Conservation (phyloP, 2,329 filamentous ascomycete genomes). For the Esteya vermicola region DNA sequence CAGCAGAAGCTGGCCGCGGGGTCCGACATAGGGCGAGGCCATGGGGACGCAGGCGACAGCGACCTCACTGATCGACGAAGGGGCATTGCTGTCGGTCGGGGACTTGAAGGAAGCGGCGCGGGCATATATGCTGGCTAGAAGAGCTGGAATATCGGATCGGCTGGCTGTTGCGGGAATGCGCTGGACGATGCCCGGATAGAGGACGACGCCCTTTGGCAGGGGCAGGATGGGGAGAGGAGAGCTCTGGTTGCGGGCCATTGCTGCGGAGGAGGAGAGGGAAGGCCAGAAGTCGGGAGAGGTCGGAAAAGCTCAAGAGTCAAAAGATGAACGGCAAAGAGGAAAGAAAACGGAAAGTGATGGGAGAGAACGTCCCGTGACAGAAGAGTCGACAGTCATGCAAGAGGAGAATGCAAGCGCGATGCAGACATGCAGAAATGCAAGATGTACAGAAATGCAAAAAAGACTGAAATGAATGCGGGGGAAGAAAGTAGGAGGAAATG, state of each 20-base stretch:
- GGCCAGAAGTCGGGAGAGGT: too few relatives aligned
- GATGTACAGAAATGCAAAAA: too few relatives aligned
- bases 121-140: slow-evolving; percentile 75
- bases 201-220: slow-evolving; percentile 63
- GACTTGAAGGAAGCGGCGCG: slow-evolving; percentile 38
- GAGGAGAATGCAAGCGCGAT: background rate
- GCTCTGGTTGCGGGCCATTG: slow-evolving; percentile 23
- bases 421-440: background rate
- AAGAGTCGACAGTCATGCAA: too few relatives aligned
- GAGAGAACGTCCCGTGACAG: too few relatives aligned
- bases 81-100: slow-evolving; percentile 42
- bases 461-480: too few relatives aligned
- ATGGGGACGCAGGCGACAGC: slow-evolving; percentile 81
- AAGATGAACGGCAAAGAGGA: too few relatives aligned
- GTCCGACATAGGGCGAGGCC: slow-evolving; percentile 57
- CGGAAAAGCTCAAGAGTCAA: too few relatives aligned
- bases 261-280: background rate
- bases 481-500: background rate
- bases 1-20: slow-evolving; percentile 63
- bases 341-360: too few relatives aligned
- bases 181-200: slow-evolving; percentile 74
- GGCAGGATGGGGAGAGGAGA: slow-evolving; percentile 62
- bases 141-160: slow-evolving; percentile 75
- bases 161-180: slow-evolving; percentile 67
- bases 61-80: slow-evolving; percentile 49